Percentiles rank a stretch among this genome's conserved stretches.
phyloP scores from a whole-genome alignment of 2,329 filamentous ascomycete genomes.

The Aspergillus melleus region DNA sequence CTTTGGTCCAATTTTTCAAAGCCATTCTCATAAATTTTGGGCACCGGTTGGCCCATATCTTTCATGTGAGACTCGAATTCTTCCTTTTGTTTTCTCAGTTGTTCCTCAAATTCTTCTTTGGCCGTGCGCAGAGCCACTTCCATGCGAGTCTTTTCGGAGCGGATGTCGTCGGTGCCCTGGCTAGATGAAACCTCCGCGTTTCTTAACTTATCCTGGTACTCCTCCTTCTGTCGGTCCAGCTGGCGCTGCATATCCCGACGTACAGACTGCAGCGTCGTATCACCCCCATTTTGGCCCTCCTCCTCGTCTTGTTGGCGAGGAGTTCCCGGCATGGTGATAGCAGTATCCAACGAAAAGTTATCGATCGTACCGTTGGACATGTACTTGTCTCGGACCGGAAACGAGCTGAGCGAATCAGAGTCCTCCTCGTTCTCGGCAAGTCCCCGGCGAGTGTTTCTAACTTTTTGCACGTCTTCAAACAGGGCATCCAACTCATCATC shows the following conservation, averaged over 20 bases:
- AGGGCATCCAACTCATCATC: constrained; percentile 93
- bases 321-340: constrained; percentile 90
- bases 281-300: constrained; percentile 50
- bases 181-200: constrained; percentile 68
- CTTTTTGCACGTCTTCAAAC: constrained; percentile 90
- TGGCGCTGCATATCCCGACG: constrained; percentile 82
- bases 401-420: constrained; percentile 83
- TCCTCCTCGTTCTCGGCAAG: constrained; percentile 68
- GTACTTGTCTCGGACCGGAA: constrained; percentile 88
- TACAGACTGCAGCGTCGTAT: constrained; percentile 68
- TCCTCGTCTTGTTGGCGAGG: constrained; percentile 68
- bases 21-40: constrained; percentile 50
- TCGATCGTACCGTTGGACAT: constrained; percentile 92
- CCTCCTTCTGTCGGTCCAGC: constrained; percentile 79
- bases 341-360: constrained; percentile 93
- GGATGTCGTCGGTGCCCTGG: constrained; percentile 79
- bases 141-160: constrained; percentile 80
- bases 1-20: constrained; percentile 62
- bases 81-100: constrained; percentile 79
- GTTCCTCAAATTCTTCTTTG: constrained; percentile 85
- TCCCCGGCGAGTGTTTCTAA: constrained; percentile 79
- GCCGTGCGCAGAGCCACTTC: constrained; percentile 74
- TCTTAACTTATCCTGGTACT: constrained; percentile 76
- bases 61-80: constrained; percentile 83
- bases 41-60: constrained; percentile 63